Evolutionary conservation across 1,139 yeast genomes (phyloP).

Genomic region (Meyerozyma carpophila): DNA sequence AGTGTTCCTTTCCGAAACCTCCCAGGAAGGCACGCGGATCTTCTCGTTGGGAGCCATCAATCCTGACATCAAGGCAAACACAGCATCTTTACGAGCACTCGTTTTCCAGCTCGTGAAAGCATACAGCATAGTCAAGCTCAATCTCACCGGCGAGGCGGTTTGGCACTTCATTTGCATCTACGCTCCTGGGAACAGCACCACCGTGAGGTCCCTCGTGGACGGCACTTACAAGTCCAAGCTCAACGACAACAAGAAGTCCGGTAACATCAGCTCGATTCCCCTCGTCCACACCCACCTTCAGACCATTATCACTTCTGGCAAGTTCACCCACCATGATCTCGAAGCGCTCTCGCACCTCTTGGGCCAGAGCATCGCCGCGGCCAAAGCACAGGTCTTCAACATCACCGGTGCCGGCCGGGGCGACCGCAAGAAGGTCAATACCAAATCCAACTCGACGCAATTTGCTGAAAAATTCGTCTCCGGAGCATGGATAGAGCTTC

Average conservation of each 20-base stretch:
- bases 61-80: constrained; percentile 56
- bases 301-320: constrained; percentile 37
- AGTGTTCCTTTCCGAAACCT: constrained; percentile 53
- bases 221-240: constrained; percentile 46
- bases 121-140: constrained; percentile 51
- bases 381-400: constrained; percentile 7
- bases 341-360: constrained; percentile 38
- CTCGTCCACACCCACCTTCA: constrained; percentile 42
- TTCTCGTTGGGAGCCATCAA: constrained; percentile 67
- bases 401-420: constrained; percentile 4
- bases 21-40: constrained; percentile 53
- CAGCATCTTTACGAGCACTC: constrained; percentile 40
- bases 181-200: constrained; percentile 36
- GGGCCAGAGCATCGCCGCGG: constrained; percentile 23
- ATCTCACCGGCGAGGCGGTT: constrained; percentile 49
- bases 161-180: constrained; percentile 63
- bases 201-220: constrained; percentile 50
- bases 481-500: constrained; percentile 48
- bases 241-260: constrained; percentile 47
- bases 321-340: constrained; percentile 40
- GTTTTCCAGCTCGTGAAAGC: constrained; percentile 49
- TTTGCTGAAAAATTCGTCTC: constrained; percentile 55
- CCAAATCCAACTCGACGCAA: constrained; percentile 15
- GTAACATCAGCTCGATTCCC: constrained; percentile 42
- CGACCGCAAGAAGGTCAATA: constrained; percentile 12